Evolutionary conservation across 2,329 filamentous ascomycete genomes (phyloP), one percentile per base, ranked within the genome.

Genomic region (Penicillium sp.): DNA sequence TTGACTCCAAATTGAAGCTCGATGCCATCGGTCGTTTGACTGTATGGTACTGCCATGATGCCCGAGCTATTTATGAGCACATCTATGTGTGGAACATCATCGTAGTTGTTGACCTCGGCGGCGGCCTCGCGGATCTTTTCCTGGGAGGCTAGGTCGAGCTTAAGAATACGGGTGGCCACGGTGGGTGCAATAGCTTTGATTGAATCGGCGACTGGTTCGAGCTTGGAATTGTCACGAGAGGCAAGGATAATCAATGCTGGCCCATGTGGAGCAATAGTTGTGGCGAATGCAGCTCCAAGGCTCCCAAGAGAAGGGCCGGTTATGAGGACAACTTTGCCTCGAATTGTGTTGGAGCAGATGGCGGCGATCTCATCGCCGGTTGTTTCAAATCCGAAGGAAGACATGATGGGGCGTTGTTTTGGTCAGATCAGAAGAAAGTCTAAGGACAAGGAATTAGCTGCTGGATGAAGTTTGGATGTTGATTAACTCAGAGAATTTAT

Each of bases 51-150:
- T 2, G 64, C 68, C 72, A 78, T 77, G 35, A 78, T 63, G 1
- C 75, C 77, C 13, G 78, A 76, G 56, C 77, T 80, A 65, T 79
- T 76, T 55, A 80, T 71, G 3, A 79, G 60, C 2, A 80, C 65
- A 59, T 78, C 74, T 43, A 80, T 71, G 0, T 60, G 56, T 16
- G 67, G 63, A 26, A 71, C 56, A 43, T 71, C 65, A 5, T 56
- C 54, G 22, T 66, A 68, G 16, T 46, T 53, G 39, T 69, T 66
- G 42, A 79, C 64, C 48, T 67, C 56, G 2, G 56, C 53, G 3
- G 74, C 73, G 2, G 75, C 71, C n/a, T 64, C 56, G 0, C 71
- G 70, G 2, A 77, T 65, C 4, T 65, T 68, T 0, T 54, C 43
- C 29, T 72, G 63, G 1, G 68, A 76, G 11, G 60, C 62, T 13